Conservation (phyloP, 768 basidiomycete species). For the Sporobolomyces phaffii region DNA sequence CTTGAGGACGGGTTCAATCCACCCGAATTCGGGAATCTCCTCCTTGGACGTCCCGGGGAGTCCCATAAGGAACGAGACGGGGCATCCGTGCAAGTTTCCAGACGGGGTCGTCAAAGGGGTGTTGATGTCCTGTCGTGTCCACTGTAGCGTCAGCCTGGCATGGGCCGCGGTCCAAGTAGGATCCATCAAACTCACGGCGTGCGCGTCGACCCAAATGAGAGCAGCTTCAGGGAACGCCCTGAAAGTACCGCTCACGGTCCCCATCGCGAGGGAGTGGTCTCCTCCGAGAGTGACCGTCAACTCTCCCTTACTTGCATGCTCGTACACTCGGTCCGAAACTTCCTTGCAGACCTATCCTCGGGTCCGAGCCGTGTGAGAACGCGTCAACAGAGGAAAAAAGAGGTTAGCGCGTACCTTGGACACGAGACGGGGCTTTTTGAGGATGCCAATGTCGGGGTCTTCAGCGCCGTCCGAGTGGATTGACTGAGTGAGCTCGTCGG, state of each 20-base stretch:
- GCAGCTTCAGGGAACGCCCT: conserved; percentile 55
- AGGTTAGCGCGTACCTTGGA: conserved; percentile 49
- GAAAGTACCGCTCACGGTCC: conserved; percentile 84
- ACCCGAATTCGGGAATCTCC: conserved; percentile 46
- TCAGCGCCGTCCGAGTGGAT: conserved; percentile 47
- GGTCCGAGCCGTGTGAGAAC: not conserved
- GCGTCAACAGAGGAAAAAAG: too few relatives aligned
- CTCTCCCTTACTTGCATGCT: conserved; percentile 67
- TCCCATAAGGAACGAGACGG: conserved; percentile 81
- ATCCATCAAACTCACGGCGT: conserved; percentile 42
- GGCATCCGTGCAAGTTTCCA: conserved; percentile 98
- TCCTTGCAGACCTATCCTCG: conserved; percentile 60
- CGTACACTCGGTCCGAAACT: conserved; percentile 69
- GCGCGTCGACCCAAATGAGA: conserved; percentile 95
- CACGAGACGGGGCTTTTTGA: conserved; percentile 86
- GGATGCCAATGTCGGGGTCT: conserved; percentile 76
- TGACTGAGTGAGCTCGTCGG: conserved; percentile 13
- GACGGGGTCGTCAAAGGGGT: conserved; percentile 67
- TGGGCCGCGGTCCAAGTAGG: too few relatives aligned
- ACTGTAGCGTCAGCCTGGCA: too few relatives aligned
- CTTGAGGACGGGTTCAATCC: conserved; percentile 58
- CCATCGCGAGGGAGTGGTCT: conserved; percentile 94
- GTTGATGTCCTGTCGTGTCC: conserved; percentile 79
- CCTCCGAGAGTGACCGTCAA: conserved; percentile 89
- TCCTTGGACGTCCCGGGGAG: conserved; percentile 48